These are phyloP conservation scores for Blastobotrys muscicola DNA, from an alignment of 805 yeast genomes.

Conservation along the genomic window DNA sequence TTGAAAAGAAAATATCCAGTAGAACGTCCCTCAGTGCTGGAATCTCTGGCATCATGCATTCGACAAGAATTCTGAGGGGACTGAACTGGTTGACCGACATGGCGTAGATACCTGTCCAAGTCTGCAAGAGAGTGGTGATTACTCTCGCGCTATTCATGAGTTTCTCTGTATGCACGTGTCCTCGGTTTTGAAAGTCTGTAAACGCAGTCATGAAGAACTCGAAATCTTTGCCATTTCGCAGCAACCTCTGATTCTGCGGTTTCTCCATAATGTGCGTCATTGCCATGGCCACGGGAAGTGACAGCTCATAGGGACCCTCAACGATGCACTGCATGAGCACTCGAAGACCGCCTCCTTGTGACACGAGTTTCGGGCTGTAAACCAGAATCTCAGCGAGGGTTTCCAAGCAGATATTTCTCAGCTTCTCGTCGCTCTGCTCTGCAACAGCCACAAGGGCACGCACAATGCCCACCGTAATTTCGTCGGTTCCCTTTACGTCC, in stretches of 20 bases:
- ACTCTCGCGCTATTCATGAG: constrained; percentile 53
- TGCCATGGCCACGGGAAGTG: constrained; percentile 36
- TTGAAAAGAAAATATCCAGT: constrained; percentile 62
- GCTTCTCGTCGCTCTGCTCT: constrained; percentile 43
- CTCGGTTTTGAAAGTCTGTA: constrained; percentile 47
- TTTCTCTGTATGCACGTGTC: constrained; percentile 41
- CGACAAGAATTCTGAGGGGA: constrained; percentile 47
- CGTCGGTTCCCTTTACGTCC: constrained; percentile 43
- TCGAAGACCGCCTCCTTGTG: constrained; percentile 38
- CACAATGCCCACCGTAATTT: constrained; percentile 52
- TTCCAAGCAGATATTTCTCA: constrained; percentile 43
- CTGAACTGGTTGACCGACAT: constrained; percentile 48
- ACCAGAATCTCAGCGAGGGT: constrained; percentile 44
- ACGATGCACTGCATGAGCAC: constrained; percentile 37
- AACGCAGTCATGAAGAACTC: constrained; percentile 58
- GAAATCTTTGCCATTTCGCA: constrained; percentile 56
- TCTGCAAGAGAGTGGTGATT: constrained; percentile 51
- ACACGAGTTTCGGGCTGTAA: constrained; percentile 34
- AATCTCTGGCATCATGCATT: constrained; percentile 53
- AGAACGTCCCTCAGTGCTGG: constrained; percentile 46
- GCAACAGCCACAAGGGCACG: constrained; percentile 57
- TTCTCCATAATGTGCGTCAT: constrained; percentile 48
- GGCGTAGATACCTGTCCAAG: constrained; percentile 68
- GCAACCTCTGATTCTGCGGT: constrained; percentile 42
- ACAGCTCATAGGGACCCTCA: constrained; percentile 45